Evolutionary conservation across 2,329 filamentous ascomycete genomes (phyloP), one percentile per base, ranked within the genome.

Genomic region (Graphilbum fragrans): DNA sequence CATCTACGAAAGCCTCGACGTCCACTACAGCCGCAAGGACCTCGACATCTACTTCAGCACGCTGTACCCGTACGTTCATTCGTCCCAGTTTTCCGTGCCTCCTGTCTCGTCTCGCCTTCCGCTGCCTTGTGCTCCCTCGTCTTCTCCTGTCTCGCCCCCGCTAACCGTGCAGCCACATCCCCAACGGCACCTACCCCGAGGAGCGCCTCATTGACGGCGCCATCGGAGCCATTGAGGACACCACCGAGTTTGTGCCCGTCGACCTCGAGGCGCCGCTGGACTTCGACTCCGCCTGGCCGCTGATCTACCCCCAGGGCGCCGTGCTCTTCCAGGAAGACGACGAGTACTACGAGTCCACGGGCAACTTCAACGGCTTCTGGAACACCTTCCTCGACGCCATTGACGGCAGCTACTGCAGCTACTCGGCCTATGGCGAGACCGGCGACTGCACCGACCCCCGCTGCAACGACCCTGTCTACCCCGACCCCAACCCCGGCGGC

Each of bases 341-440:
- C 53, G 49, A 56, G 12, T 43, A 61, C 12, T 64, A 65, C 39
- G 57, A 63, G 39, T 43, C 41, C 37, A 31, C 35, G 41, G 17
- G 35, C 27, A 9, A 34, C n/a, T 34, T 25, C 20, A 29, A 14
- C 21, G 42, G 42, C 8, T 44, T 44, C 36, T 44, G 38, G 38
- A 44, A 44, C 39, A 44, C 61, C 25, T 66, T 69, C 50, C 52
- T 67, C 5, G 65, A 68, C 43, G 66, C 65, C 31, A 56, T 68
- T 6, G 65, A 69, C 47, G 65, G 65, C 1, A 65, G 62, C 36
- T 71, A 70, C 51, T 70, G 69, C 58, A 63, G 58, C 14, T 65
- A 63, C 43, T 56, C 53, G 12, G 65, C 64, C 19, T 69, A 58
- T 35, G 64, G 63, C 37, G 61, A 66, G 46, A 67, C 60, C 0